Percentiles rank a stretch among this genome's conserved stretches.
phyloP scores from a whole-genome alignment of 177 flowering plant genomes.

The Vitis hybrid region DNA sequence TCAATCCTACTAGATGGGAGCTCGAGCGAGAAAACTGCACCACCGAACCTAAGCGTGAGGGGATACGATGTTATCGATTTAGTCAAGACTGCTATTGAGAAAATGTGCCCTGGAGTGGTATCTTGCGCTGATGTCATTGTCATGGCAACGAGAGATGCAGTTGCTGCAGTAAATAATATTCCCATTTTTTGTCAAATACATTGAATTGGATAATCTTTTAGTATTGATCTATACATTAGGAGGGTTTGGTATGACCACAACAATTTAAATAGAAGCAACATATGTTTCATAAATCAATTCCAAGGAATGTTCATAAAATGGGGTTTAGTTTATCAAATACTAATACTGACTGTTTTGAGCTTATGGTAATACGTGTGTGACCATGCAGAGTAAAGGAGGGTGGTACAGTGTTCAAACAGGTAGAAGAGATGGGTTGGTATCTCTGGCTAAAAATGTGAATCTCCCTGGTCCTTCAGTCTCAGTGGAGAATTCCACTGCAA shows the following conservation, averaged over 20 bases:
- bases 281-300: too few relatives aligned
- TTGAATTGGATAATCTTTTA: too few relatives aligned
- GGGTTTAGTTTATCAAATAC: too few relatives aligned
- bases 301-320: too few relatives aligned
- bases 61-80: slow-evolving; percentile 44
- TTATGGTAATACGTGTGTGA: neutral
- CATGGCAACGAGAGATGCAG: slow-evolving; percentile 86
- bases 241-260: too few relatives aligned
- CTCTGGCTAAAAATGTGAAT: slow-evolving; percentile 35
- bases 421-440: slow-evolving; percentile 42
- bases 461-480: slow-evolving; percentile 45
- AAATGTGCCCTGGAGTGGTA: slow-evolving; percentile 55
- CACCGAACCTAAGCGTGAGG: slow-evolving; percentile 37
- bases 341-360: too few relatives aligned
- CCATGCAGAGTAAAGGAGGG: slow-evolving; percentile 36
- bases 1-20: slow-evolving; percentile 37
- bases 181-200: too few relatives aligned
- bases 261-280: too few relatives aligned
- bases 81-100: slow-evolving; percentile 46
- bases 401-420: slow-evolving; percentile 49
- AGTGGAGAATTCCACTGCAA: slow-evolving; percentile 30
- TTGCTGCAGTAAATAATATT: slow-evolving; percentile 43
- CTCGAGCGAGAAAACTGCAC: slow-evolving; percentile 34
- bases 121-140: slow-evolving; percentile 86
- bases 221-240: too few relatives aligned